Evolutionary conservation across 176 grass and related monocot species (phyloP).

Genomic region (Zoysia pacifica): DNA sequence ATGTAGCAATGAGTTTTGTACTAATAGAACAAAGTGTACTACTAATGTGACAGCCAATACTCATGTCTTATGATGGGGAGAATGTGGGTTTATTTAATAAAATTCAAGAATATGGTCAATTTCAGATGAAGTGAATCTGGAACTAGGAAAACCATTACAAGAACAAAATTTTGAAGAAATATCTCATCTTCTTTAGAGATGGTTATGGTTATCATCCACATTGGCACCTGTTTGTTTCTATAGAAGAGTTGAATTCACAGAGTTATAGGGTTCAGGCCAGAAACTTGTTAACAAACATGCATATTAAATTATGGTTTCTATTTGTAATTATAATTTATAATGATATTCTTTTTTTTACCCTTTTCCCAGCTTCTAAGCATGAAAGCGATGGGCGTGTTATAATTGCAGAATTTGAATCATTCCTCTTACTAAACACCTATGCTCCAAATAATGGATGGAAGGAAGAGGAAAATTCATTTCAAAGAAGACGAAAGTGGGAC

Average conservation of each 20-base stretch:
- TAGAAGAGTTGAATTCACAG: slow-evolving; percentile 1
- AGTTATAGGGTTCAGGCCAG: not conserved
- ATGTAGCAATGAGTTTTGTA: not conserved
- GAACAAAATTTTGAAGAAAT: slow-evolving; percentile 4
- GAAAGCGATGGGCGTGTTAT: slow-evolving; percentile 86
- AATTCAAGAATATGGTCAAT: not conserved
- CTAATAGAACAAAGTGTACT: not conserved
- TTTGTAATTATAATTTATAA: slow-evolving; percentile 17
- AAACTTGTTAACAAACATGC: slow-evolving; percentile 7
- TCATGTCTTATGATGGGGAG: not conserved
- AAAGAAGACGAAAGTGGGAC: slow-evolving; percentile 96
- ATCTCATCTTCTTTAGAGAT: not conserved
- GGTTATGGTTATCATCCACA: not conserved
- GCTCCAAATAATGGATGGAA: slow-evolving; percentile 98
- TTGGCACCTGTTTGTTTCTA: not conserved
- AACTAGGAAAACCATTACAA: slow-evolving; percentile 9
- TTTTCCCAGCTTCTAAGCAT: slow-evolving; percentile 72
- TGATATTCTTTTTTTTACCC: slow-evolving; percentile 19
- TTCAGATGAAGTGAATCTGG: slow-evolving; percentile 15
- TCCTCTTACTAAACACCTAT: slow-evolving; percentile 86
- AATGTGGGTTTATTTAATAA: not conserved
- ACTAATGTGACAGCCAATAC: not conserved
- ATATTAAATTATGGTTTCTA: slow-evolving; percentile 6
- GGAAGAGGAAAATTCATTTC: slow-evolving; percentile 94
- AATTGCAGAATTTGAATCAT: slow-evolving; percentile 95